Evolutionary conservation across 768 basidiomycete genomes (phyloP).

Genomic region (Suillus fuscotomentosus): DNA sequence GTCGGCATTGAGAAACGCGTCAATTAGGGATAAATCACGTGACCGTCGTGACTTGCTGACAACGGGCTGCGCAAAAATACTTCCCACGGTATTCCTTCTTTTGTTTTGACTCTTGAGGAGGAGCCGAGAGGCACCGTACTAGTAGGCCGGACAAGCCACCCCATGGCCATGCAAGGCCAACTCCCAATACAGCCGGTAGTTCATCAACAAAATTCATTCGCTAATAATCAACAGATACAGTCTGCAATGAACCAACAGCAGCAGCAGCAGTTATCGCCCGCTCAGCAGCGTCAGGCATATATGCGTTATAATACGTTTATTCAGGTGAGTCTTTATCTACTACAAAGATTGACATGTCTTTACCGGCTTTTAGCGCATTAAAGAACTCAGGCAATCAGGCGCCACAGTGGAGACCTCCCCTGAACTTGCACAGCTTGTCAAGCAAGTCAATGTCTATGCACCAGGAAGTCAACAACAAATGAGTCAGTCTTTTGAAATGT

Average conservation of each 20-base stretch:
- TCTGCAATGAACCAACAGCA: conserved; percentile 6
- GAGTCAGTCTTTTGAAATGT: conserved; percentile 26
- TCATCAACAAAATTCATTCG: conserved; percentile 13
- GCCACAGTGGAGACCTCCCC: conserved; percentile 42
- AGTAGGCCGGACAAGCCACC: background rate
- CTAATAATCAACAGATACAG: conserved; percentile 9
- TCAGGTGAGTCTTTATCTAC: background rate
- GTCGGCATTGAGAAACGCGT: conserved; percentile 1
- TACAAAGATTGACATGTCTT: background rate
- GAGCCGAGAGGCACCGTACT: conserved; percentile 1
- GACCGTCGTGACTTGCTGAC: conserved; percentile 3
- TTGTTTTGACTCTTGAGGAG: background rate
- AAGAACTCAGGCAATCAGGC: conserved; percentile 41
- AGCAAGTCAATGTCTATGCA: conserved; percentile 35
- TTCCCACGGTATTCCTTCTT: background rate
- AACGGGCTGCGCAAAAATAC: background rate
- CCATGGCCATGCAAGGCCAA: conserved; percentile 15
- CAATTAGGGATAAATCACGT: conserved; percentile 3
- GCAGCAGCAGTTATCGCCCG: background rate
- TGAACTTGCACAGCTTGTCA: conserved; percentile 42
- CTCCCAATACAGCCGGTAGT: conserved; percentile 18
- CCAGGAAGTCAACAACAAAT: conserved; percentile 28
- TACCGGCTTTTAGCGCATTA: conserved; percentile 38
- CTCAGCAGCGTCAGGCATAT: background rate
- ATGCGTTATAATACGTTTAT: background rate